phyloP scores from a whole-genome alignment of 2,329 filamentous ascomycete species.

The Gaeumannomyces sp. region DNA sequence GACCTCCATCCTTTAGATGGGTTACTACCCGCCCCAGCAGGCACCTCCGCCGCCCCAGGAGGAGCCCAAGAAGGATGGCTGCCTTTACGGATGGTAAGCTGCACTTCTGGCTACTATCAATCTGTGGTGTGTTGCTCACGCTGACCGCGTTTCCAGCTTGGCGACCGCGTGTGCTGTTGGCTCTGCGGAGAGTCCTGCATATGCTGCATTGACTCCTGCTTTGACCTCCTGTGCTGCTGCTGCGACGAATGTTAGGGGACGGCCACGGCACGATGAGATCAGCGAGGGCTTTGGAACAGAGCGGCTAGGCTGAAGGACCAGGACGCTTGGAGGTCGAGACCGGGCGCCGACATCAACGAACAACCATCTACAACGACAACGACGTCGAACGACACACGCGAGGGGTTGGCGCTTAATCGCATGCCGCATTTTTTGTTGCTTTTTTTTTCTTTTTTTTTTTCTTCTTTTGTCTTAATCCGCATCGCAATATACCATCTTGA shows the following conservation, averaged over 20 bases:
- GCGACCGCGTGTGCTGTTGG: conserved; percentile 39
- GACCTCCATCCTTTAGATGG: background rate
- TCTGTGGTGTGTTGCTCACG: background rate
- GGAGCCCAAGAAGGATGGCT: conserved; percentile 33
- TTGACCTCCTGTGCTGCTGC: conserved; percentile 35
- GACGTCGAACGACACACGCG: no score
- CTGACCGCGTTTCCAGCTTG: conserved; percentile 21
- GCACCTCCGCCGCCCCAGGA: conserved; percentile 24
- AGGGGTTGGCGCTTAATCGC: background rate
- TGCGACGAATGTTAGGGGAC: conserved; percentile 15
- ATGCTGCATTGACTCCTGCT: conserved; percentile 36
- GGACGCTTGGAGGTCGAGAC: background rate
- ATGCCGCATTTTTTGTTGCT: background rate
- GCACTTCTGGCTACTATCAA: background rate
- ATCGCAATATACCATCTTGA: no score
- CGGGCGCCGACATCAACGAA: background rate
- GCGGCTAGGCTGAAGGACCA: background rate
- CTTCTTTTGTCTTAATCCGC: no score
- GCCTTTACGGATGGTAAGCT: conserved; percentile 32
- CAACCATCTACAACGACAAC: no score
- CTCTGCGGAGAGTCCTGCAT: conserved; percentile 37
- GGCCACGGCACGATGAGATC: background rate
- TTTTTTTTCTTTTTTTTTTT: background rate
- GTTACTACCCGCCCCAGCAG: conserved; percentile 17
- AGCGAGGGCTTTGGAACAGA: background rate